Conservation (phyloP, 345 rosid species). For the Erysimum cheiranthoides region DNA sequence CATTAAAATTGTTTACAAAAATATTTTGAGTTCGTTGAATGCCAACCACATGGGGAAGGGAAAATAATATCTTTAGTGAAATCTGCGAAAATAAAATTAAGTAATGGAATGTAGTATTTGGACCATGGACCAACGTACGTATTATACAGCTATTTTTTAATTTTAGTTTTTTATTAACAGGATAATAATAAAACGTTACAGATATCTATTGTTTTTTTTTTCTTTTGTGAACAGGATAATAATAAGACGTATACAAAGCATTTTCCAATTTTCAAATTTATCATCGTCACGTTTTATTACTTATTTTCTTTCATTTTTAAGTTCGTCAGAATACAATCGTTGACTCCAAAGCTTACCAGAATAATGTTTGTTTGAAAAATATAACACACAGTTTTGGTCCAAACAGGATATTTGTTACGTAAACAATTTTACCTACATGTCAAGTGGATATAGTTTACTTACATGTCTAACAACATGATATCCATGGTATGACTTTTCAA, state of each 20-base stretch:
- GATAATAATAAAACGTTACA: neutral
- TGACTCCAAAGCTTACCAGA: conserved; percentile 32
- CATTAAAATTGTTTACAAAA: too few relatives aligned
- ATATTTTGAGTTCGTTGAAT: neutral
- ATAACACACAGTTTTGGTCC: conserved; percentile 28
- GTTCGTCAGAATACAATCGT: neutral
- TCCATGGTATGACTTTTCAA: conserved; percentile 24
- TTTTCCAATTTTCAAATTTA: neutral
- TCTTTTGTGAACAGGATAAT: neutral
- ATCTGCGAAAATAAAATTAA: neutral
- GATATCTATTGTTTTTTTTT: neutral
- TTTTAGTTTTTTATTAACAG: neutral
- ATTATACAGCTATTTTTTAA: neutral
- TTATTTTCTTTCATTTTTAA: conserved; percentile 13
- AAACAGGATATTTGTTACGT: conserved; percentile 35
- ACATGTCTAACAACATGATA: conserved; percentile 19
- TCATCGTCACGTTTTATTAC: conserved; percentile 15
- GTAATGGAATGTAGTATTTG: neutral
- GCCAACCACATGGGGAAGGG: neutral
- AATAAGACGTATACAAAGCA: neutral
- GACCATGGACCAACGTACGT: neutral
- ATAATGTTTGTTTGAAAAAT: conserved; percentile 39
- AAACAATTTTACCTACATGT: conserved; percentile 15
- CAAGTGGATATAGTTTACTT: conserved; percentile 32
- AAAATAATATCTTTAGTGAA: neutral